phyloP scores from a whole-genome alignment of 306 rosid species.

The Astragalus glycyphyllos region DNA sequence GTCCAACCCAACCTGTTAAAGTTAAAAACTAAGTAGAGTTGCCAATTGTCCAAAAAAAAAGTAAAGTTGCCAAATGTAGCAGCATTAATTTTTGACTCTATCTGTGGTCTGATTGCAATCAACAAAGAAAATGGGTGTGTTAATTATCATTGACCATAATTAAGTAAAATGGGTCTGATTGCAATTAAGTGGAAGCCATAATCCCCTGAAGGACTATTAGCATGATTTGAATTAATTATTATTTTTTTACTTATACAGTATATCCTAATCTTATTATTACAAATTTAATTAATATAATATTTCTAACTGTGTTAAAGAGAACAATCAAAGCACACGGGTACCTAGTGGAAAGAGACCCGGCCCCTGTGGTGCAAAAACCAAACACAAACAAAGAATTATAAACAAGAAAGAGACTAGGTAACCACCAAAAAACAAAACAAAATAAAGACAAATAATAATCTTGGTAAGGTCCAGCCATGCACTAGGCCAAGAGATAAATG shows the following conservation, averaged over 20 bases:
- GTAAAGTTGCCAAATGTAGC: constrained; percentile 39
- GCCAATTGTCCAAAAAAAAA: not conserved
- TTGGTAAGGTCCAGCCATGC: constrained; percentile 41
- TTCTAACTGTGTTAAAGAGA: not conserved
- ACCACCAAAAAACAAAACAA: constrained; percentile 37
- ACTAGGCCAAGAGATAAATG: constrained; percentile 20
- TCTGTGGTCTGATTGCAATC: constrained; percentile 6
- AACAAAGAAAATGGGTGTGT: constrained; percentile 9
- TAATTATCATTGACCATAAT: too few species aligned
- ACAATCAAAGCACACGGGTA: constrained; percentile 15
- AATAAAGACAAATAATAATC: constrained; percentile 27
- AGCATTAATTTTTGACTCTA: constrained; percentile 38
- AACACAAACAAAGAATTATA: constrained; percentile 25
- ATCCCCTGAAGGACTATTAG: not conserved
- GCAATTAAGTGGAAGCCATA: constrained; percentile 11
- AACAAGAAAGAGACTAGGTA: constrained; percentile 43
- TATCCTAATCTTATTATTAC: not conserved
- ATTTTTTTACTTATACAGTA: not conserved
- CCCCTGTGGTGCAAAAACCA: not conserved
- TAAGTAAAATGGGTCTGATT: too few species aligned
- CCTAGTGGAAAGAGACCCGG: constrained; percentile 31
- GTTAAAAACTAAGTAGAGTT: not conserved
- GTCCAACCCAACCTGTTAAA: constrained; percentile 39
- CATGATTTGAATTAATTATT: not conserved
- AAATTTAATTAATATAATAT: not conserved